phyloP scores from a whole-genome alignment of 2,329 filamentous ascomycete genomes.

The Aspergillus flavus region DNA sequence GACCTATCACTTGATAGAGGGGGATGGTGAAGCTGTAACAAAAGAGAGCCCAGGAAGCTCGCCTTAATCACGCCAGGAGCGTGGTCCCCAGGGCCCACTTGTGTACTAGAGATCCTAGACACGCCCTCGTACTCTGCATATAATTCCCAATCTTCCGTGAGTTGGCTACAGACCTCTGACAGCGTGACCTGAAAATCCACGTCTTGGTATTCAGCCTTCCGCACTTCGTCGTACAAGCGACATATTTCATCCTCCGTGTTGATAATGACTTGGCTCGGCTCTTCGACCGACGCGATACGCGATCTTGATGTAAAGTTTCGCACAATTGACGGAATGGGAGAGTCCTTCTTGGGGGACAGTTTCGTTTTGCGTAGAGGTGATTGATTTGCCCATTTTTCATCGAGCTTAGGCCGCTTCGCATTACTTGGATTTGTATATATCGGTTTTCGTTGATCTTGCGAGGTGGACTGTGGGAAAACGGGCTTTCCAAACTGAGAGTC shows the following conservation, averaged over 20 bases:
- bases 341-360: slow-evolving; percentile 52
- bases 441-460: slow-evolving; percentile 32
- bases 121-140: slow-evolving; percentile 46
- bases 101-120: slow-evolving; percentile 47
- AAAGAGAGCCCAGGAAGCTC: slow-evolving; percentile 73
- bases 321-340: slow-evolving; percentile 70
- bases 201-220: slow-evolving; percentile 35
- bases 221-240: slow-evolving; percentile 59
- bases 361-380: slow-evolving; percentile 38
- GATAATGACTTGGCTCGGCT: slow-evolving; percentile 72
- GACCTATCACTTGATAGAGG: slow-evolving; percentile 40
- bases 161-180: slow-evolving; percentile 37
- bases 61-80: slow-evolving; percentile 73
- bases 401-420: slow-evolving; percentile 46
- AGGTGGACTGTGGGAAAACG: slow-evolving; percentile 18
- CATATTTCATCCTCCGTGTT: slow-evolving; percentile 73
- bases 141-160: slow-evolving; percentile 38
- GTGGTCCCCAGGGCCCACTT: slow-evolving; percentile 66
- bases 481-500: slow-evolving; percentile 35
- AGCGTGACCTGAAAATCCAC: slow-evolving; percentile 34
- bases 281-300: slow-evolving; percentile 63
- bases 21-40: slow-evolving; percentile 78
- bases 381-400: slow-evolving; percentile 41
- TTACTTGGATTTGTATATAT: slow-evolving; percentile 48
- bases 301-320: slow-evolving; percentile 65